A percentile compares a stretch with the other conserved stretches of the same genome.
These are phyloP conservation scores for Tuber magnatum DNA, from an alignment of 495 filamentous ascomycete genomes.

Conservation along the genomic window DNA sequence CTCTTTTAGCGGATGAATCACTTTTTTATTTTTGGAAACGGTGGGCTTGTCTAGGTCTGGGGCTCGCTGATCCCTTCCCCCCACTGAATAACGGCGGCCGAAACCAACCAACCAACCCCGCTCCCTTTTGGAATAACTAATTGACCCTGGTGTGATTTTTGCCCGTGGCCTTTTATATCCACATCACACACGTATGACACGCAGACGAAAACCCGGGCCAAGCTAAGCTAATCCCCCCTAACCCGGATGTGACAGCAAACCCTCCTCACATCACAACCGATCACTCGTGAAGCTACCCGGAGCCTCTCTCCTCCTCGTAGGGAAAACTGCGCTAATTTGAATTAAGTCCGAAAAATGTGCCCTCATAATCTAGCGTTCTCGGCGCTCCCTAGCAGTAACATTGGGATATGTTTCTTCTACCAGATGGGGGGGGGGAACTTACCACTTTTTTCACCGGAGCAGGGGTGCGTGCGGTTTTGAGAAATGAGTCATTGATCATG, in stretches of 20 bases:
- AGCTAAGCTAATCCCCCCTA: background rate
- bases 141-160: background rate
- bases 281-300: background rate
- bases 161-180: background rate
- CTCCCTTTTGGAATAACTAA: background rate
- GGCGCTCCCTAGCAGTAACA: background rate
- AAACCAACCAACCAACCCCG: background rate
- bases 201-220: background rate
- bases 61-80: background rate
- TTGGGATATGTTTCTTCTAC: background rate
- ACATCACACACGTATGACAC: background rate
- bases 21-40: background rate
- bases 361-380: background rate
- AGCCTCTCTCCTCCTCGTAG: background rate
- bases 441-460: background rate
- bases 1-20: background rate
- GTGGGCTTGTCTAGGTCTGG: background rate
- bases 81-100: background rate
- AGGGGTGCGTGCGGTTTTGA: background rate
- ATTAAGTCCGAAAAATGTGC: background rate
- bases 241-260: background rate
- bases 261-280: background rate
- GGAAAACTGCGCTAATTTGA: background rate
- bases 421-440: background rate
- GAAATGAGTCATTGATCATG: conserved; percentile 3